Base-by-base conservation (phyloP, 2,329 filamentous ascomycete genomes). In the Pseudogymnoascus sp. region DNA sequence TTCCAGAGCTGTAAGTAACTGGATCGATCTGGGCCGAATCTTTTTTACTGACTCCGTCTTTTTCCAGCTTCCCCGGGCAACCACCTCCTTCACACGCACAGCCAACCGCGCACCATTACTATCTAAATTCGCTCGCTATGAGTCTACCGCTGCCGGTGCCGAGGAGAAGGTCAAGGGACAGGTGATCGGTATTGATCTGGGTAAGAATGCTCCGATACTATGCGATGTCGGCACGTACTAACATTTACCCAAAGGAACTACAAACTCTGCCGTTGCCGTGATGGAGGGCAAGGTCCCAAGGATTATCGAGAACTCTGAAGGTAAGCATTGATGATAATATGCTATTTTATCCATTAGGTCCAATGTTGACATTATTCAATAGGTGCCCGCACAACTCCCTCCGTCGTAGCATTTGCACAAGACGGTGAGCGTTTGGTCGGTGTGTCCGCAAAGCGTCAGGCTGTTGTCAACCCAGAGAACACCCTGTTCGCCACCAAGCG, bases 401-500 rank as follows among this genome's bases (percentile, higher is more conserved):
- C 93, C 63, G 92, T 97, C 63, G 93, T 97, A 68, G 95, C 90
- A 72, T 97, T 97, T 78, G 88, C 93, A 69, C 89, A 96, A 81
- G 92, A 96, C 76, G 93, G 93, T 69, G 93, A 97, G 85, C 89
- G 93, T 75, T 84, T 97, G 67, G 93, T 97, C 69, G 93, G 93
- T 89, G 92, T 97, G 70, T 91, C 93, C 66, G 93, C 93, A 72
- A 97, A 97, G 87, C 92, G 93, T 75, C 93, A 97, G 82, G 93
- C 93, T 68, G 93, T 97, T 71, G 93, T 97, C 73, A 97, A 97
- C 84, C 93, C 93, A 65, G 93, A 97, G 80, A 97, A 97, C 84
- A 97, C 93, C 63, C 87, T 97, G 64, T 97, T 97, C 78, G 93
- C 93, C 77, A 97, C 93, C 69, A 97, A 97, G 88, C 91, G 93